phyloP scores from a whole-genome alignment of 768 basidiomycete genomes.

The Rhodotorula kratochvilovae region DNA sequence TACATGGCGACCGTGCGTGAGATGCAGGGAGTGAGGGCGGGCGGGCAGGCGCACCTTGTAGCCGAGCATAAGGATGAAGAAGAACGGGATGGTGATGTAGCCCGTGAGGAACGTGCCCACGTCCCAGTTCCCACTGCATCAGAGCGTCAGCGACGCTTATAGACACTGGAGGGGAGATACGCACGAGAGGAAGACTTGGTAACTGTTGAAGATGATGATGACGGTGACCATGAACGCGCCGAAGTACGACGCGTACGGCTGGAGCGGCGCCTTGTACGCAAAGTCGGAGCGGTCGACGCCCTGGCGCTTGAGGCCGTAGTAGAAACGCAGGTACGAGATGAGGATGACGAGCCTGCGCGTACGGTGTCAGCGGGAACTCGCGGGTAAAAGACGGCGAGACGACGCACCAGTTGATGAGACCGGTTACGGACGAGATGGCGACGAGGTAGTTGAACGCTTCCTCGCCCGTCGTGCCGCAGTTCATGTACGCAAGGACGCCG shows the following conservation, averaged over 20 bases:
- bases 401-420: conserved; percentile 63
- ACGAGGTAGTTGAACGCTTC: conserved; percentile 25
- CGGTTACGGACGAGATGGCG: conserved; percentile 31
- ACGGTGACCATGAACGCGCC: conserved; percentile 41
- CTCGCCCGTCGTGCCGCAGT: conserved; percentile 51
- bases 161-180: background rate
- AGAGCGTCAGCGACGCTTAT: too few relatives aligned
- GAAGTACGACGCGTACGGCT: conserved; percentile 53
- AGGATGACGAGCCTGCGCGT: conserved; percentile 57
- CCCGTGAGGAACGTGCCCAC: conserved; percentile 72
- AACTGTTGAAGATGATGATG: conserved; percentile 46
- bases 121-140: conserved; percentile 52
- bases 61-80: conserved; percentile 28
- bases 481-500: conserved; percentile 65
- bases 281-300: conserved; percentile 66
- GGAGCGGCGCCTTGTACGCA: conserved; percentile 62
- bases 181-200: conserved; percentile 13
- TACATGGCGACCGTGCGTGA: too few relatives aligned
- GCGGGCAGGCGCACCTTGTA: background rate
- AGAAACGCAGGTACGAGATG: conserved; percentile 75
- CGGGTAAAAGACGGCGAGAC: background rate
- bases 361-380: background rate
- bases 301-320: conserved; percentile 73
- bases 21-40: background rate
- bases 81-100: conserved; percentile 55